Evolutionary conservation across 768 basidiomycete species (phyloP).

Genomic region (Phanerodontia chrysosporium): DNA sequence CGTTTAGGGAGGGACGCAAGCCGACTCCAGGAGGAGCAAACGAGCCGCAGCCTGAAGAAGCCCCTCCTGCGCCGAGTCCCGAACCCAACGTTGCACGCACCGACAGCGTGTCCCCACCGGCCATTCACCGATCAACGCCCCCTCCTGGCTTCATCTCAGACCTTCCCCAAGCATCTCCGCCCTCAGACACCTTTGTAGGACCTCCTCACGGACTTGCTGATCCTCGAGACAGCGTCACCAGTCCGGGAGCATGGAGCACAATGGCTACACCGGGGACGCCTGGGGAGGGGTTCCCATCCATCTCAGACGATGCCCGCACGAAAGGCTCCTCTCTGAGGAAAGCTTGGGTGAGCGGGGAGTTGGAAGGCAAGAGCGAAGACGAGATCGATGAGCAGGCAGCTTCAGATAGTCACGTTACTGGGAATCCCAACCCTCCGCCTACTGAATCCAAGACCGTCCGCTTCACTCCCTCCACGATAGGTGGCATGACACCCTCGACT

Average conservation of each 20-base stretch:
- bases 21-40: conserved; percentile 79
- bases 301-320: conserved; percentile 15
- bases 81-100: background rate
- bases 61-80: conserved; percentile 12
- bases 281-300: background rate
- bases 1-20: conserved; percentile 87
- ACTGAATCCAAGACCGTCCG: conserved; percentile 38
- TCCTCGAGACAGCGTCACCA: conserved; percentile 30
- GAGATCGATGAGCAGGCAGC: conserved; percentile 7
- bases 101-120: background rate
- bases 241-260: conserved; percentile 69
- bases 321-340: conserved; percentile 16
- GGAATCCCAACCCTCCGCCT: conserved; percentile 8
- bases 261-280: conserved; percentile 67
- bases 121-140: conserved; percentile 4
- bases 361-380: conserved; percentile 33
- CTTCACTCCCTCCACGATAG: conserved; percentile 44
- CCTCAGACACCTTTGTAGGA: background rate
- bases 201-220: conserved; percentile 8
- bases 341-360: conserved; percentile 41
- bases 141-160: background rate
- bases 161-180: conserved; percentile 9
- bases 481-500: conserved; percentile 25
- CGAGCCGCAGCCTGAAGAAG: conserved; percentile 27
- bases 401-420: background rate